phyloP scores from a whole-genome alignment of 2,329 filamentous ascomycete species.

The Ciborinia camelliae region DNA sequence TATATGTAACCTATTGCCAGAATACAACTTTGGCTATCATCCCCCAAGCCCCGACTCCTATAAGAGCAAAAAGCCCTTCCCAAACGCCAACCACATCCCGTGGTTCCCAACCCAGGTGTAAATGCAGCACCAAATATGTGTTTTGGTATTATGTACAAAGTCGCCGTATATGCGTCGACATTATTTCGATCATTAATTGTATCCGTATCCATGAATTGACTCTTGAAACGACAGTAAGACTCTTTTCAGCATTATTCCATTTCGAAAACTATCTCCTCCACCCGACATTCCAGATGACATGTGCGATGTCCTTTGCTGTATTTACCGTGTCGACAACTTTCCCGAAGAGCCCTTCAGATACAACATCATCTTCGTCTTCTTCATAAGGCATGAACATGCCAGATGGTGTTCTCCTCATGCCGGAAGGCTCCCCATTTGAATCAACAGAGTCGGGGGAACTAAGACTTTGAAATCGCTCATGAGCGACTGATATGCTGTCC shows the following conservation, averaged over 20 bases:
- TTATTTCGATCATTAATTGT: slow-evolving; percentile 26
- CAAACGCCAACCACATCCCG: slow-evolving; percentile 13
- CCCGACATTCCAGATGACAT: slow-evolving; percentile 65
- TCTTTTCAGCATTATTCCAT: background rate
- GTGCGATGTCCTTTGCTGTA: slow-evolving; percentile 66
- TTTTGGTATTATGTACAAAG: slow-evolving; percentile 24
- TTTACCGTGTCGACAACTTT: slow-evolving; percentile 49
- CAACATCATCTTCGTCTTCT: slow-evolving; percentile 62
- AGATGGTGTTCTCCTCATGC: slow-evolving; percentile 74
- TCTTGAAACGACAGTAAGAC: background rate
- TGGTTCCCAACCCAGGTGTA: slow-evolving; percentile 9
- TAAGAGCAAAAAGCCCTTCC: background rate
- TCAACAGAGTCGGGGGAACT: slow-evolving; percentile 26
- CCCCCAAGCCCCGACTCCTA: background rate
- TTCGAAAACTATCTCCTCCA: slow-evolving; percentile 34
- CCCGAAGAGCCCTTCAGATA: slow-evolving; percentile 52
- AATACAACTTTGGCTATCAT: slow-evolving; percentile 2
- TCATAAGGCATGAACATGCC: slow-evolving; percentile 92
- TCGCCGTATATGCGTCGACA: slow-evolving; percentile 24
- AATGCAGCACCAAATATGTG: slow-evolving; percentile 18
- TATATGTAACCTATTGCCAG: slow-evolving; percentile 15
- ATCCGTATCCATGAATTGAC: background rate
- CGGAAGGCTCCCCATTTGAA: slow-evolving; percentile 48
- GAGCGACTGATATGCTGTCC: slow-evolving; percentile 33
- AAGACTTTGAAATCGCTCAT: slow-evolving; percentile 33